Conservation (phyloP, 805 yeast species). For the Cyberlindnera suaveolens region DNA sequence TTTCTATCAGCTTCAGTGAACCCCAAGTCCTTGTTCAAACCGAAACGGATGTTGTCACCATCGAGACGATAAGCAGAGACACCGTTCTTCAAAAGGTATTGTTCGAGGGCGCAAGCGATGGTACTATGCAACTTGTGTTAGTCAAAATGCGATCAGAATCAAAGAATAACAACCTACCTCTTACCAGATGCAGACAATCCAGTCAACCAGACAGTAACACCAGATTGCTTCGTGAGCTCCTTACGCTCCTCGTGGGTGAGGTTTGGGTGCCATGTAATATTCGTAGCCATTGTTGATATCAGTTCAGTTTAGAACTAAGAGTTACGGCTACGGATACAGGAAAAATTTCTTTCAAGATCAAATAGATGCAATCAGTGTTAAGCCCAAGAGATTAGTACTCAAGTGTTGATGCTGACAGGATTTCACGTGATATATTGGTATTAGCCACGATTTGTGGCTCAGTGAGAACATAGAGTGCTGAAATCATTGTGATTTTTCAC, state of each 20-base stretch:
- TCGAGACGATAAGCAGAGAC: conserved; percentile 82
- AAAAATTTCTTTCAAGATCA: no score
- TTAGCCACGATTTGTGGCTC: not conserved
- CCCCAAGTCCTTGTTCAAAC: conserved; percentile 91
- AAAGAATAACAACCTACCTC: not conserved
- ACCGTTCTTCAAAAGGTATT: conserved; percentile 62
- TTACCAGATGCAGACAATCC: conserved; percentile 95
- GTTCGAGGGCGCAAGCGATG: conserved; percentile 91
- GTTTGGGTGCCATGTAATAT: conserved; percentile 95
- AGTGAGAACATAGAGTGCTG: not conserved
- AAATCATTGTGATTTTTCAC: not conserved
- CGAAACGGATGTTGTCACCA: conserved; percentile 92
- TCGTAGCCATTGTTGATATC: conserved; percentile 71
- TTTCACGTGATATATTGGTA: conserved; percentile 21
- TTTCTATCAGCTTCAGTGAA: conserved; percentile 88
- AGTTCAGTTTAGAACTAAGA: not conserved
- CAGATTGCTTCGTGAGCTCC: conserved; percentile 66
- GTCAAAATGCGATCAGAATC: conserved; percentile 21
- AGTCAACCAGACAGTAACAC: conserved; percentile 92
- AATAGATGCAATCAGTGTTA: not conserved
- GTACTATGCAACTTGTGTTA: conserved; percentile 33
- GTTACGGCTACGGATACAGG: no score
- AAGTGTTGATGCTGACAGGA: conserved; percentile 16
- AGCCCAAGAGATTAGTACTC: conserved; percentile 1
- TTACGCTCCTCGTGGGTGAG: conserved; percentile 79